Evolutionary conservation across 2,329 filamentous ascomycete genomes (phyloP), one percentile per base, ranked within the genome.

Genomic region (Cytospora leucostoma): DNA sequence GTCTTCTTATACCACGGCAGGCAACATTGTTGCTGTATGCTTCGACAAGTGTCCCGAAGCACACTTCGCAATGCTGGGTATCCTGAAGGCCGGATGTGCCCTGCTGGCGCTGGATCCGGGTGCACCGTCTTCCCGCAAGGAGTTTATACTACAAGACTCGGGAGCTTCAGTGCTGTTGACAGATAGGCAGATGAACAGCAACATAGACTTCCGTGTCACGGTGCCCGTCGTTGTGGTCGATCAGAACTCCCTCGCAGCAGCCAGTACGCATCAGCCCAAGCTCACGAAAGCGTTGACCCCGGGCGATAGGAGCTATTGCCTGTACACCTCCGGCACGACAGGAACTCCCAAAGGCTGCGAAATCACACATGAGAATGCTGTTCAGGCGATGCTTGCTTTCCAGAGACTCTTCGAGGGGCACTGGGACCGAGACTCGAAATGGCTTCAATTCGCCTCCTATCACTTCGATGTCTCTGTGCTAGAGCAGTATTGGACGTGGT

Each of bases 401-500:
- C 88, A 92, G 69, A 79, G 87, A 35, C 81, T 97, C 0, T 97
- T 97, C 71, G 75, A 77, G 6, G 86, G 83, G 0, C 89, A 92
- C 69, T 96, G 92, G 91, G 82, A 89, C 49, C 70, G 80, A 0
- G 72, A 83, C 0, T 96, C 93, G 0, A 86, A 90, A 63, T 97
- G 92, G 89, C 80, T 97, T 0, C 94, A 97, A 71, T 97, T 97
- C 71, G 94, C 94, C 1, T 93, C 92, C 0, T 92, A 97, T 62
- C 94, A 97, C 74, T 97, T 97, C 66, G 94, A 97, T 70, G 93
- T 97, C 4, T 95, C 91, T 1, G 90, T 97, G 0, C 81, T 97
- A 0, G 93, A 97, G 72, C 93, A 97, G 71, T 97, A 94, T 73
- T 97, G 92, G 92, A 95, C 89, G 63, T 97, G 93, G 93, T 92